Evolutionary conservation across 169 alveolate genomes (phyloP).

Genomic region (Plasmodium gallinaceum): DNA sequence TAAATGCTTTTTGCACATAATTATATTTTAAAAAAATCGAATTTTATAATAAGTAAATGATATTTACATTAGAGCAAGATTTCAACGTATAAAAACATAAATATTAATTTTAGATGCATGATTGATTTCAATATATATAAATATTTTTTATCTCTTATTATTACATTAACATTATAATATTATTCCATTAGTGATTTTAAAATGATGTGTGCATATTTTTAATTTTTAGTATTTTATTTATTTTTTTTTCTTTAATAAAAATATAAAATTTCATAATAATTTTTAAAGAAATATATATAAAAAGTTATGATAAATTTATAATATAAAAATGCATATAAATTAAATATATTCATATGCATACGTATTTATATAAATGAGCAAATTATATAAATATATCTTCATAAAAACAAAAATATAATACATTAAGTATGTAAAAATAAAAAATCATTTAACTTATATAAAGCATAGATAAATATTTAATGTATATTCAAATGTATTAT

Average conservation of each 20-base stretch:
- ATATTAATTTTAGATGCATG: neutral
- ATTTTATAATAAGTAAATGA: neutral
- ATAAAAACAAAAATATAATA: neutral
- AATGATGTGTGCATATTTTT: too few species aligned
- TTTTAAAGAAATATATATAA: too few species aligned
- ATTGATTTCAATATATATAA: too few species aligned
- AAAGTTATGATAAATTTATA: too few species aligned
- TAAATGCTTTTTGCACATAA: conserved; percentile 28
- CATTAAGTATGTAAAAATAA: neutral
- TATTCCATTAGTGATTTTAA: too few species aligned
- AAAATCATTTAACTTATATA: neutral
- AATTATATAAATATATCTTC: neutral
- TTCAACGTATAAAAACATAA: neutral
- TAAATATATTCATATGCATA: neutral
- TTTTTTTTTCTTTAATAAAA: too few species aligned
- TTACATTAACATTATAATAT: too few species aligned
- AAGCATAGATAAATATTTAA: neutral
- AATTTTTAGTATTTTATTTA: too few species aligned
- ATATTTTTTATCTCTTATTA: too few species aligned
- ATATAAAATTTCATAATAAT: too few species aligned
- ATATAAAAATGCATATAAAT: too few species aligned
- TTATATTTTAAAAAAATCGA: neutral
- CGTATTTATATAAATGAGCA: neutral
- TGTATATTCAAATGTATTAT: neutral
- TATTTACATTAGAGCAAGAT: neutral